Conservation (phyloP, 2,329 filamentous ascomycete species). For the Ceratocystis lukuohia region DNA sequence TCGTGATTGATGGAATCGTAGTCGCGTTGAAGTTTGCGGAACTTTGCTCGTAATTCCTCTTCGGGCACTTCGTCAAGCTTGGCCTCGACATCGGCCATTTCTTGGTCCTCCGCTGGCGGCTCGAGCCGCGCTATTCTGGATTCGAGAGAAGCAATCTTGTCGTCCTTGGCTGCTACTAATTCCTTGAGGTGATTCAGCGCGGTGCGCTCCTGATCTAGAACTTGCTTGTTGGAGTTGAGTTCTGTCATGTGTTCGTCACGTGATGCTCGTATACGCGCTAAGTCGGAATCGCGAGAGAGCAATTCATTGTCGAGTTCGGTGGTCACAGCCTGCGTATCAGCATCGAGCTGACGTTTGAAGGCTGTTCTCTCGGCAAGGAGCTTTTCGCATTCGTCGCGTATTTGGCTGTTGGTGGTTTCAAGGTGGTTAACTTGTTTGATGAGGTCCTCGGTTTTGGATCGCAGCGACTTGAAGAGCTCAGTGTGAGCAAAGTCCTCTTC, state of each 20-base stretch:
- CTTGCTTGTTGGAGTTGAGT: slow-evolving; percentile 61
- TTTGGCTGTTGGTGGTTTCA: slow-evolving; percentile 72
- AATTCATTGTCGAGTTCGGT: slow-evolving; percentile 73
- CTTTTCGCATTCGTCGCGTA: slow-evolving; percentile 75
- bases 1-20: slow-evolving; percentile 78
- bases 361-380: slow-evolving; percentile 71
- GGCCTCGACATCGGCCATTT: slow-evolving; percentile 28
- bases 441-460: slow-evolving; percentile 79
- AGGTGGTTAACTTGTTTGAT: slow-evolving; percentile 85
- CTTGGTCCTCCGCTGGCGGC: slow-evolving; percentile 34
- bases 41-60: slow-evolving; percentile 62
- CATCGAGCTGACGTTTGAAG: slow-evolving; percentile 68
- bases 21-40: slow-evolving; percentile 62
- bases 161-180: slow-evolving; percentile 62
- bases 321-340: slow-evolving; percentile 59
- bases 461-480: slow-evolving; percentile 85
- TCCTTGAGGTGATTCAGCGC: slow-evolving; percentile 66
- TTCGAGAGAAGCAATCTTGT: slow-evolving; percentile 69
- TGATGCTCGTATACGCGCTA: slow-evolving; percentile 69
- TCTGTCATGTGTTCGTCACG: slow-evolving; percentile 81
- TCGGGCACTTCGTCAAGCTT: slow-evolving; percentile 46
- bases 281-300: slow-evolving; percentile 65
- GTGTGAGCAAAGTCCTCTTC: slow-evolving; percentile 92
- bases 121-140: slow-evolving; percentile 63
- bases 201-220: slow-evolving; percentile 60